Conservation (phyloP, 2,329 filamentous ascomycete species). For the Botrytis tulipae region DNA sequence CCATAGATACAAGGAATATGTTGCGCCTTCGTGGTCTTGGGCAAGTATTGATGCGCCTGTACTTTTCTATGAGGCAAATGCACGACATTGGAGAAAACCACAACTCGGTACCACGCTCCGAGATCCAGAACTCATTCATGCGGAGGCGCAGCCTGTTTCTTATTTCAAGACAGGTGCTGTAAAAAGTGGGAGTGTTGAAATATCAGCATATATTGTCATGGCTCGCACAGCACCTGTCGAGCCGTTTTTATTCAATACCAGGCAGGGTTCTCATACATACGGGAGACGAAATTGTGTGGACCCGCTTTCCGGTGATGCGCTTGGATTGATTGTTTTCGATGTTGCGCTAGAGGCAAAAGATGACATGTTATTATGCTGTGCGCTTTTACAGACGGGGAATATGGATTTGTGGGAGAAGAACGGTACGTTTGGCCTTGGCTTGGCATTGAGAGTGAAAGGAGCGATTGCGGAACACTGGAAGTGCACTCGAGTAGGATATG, state of each 20-base stretch:
- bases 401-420: background rate
- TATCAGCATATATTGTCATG: background rate
- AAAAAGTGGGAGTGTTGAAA: background rate
- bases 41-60: background rate
- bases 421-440: background rate
- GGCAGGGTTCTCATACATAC: background rate
- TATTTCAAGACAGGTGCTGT: background rate
- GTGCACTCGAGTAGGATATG: background rate
- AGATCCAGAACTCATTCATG: background rate
- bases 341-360: background rate
- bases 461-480: background rate
- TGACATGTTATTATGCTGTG: background rate
- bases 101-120: background rate
- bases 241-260: background rate
- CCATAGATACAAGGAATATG: background rate
- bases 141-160: background rate
- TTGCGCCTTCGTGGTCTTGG: background rate
- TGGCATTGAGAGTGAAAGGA: background rate
- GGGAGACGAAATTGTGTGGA: background rate
- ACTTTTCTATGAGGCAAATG: background rate
- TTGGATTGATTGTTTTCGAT: background rate
- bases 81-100: conserved; percentile 1
- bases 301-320: background rate
- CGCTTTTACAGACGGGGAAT: background rate
- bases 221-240: background rate